Base-by-base conservation (phyloP, 768 basidiomycete genomes). In the Tricholoma sp. region DNA sequence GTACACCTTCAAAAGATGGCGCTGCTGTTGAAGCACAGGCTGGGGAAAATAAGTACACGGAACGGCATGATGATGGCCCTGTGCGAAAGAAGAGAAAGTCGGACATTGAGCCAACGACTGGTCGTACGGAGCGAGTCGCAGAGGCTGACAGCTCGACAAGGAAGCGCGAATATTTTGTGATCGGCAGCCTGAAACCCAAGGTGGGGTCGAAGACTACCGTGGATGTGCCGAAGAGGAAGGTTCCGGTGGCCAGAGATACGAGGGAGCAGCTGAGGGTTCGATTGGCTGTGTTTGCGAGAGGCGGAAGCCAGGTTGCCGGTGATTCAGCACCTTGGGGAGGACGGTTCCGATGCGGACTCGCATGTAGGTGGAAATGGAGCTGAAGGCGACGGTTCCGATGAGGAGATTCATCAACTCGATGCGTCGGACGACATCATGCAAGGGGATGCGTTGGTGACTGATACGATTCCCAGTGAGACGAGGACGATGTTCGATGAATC, bases 211-310 rank as follows among this genome's bases (percentile, higher is more conserved):
- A n/a, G n/a, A n/a, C n/a, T n/a, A n/a, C n/a, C n/a, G n/a, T n/a
- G n/a, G n/a, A n/a, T n/a, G n/a, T n/a, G n/a, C n/a, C n/a, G n/a
- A n/a, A n/a, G n/a, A n/a, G n/a, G n/a, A n/a, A n/a, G n/a, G n/a
- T n/a, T n/a, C n/a, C n/a, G n/a, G n/a, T n/a, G n/a, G n/a, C n/a
- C n/a, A n/a, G n/a, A n/a, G n/a, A n/a, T n/a, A n/a, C n/a, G n/a
- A n/a, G n/a, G n/a, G n/a, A n/a, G n/a, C n/a, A 57, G n/a, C n/a
- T n/a, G n/a, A n/a, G n/a, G n/a, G n/a, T n/a, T n/a, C n/a, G n/a
- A n/a, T n/a, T n/a, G n/a, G 76, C 71, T 45, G 77, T 70, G 10
- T 89, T 84, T 71, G 78, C 84, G 10, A 74, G 83, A 60, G 66
- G 66, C 34, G 83, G 82, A 37, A 78, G 75, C 59, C 76, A 73